Base-by-base conservation (phyloP, 768 basidiomycete genomes). In the Lentinus brumalis region DNA sequence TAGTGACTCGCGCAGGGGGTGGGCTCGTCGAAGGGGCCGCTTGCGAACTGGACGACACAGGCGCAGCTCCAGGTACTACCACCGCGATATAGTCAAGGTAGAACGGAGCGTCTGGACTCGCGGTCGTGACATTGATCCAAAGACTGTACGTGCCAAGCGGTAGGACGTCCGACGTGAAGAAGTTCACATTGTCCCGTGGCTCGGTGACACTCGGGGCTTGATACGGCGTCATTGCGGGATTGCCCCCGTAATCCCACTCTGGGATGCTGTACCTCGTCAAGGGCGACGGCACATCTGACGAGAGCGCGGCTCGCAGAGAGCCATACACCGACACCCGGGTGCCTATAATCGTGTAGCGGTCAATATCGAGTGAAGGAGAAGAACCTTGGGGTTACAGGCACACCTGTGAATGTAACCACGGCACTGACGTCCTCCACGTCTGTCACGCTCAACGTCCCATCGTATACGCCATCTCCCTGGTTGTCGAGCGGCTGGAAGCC, bases 121-220 rank as follows among this genome's bases (percentile, higher is more conserved):
- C 39, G 5, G 12, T 8, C 18, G 56, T 57, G 56, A 57, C 40
- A n/a, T 57, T 57, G 49, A 57, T 57, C 39, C 40, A 42, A 30
- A 57, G 56, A 26, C 30, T 41, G 56, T 57, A 51, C 8, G 15
- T 3, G 38, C 31, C 16, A 14, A 26, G 29, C 1, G 56, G 49
- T 12, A 57, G 49, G 15, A 30, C 40, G 16, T 41, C 29, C 4
- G 40, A 40, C 49, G 56, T 16, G n/a, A 12, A 57, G 49, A 57
- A 57, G 49, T 50, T 50, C 26, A 57, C 47, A 40, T 57, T 44
- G 50, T 57, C 50, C 10, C 16, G 35, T 10, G 56, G 56, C 2
- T 9, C 7, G 10, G 49, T 50, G 26, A 57, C 16, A 29, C 50
- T 57, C 8, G 47, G 49, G 3, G 56, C 56, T n/a, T 32, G 3